phyloP scores from a whole-genome alignment of 208 protist species.

The Acanthamoeba quina region DNA sequence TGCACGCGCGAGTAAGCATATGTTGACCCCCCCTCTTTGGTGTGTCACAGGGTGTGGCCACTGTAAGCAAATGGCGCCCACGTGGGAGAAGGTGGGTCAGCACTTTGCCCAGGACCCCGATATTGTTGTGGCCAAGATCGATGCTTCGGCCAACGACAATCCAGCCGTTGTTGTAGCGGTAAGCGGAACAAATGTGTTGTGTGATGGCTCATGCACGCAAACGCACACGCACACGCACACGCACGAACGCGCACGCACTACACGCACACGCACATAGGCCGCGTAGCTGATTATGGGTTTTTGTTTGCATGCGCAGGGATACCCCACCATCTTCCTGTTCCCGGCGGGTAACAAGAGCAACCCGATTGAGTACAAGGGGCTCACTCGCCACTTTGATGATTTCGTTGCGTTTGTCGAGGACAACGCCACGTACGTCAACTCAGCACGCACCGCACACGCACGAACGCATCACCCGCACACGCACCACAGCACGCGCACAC shows the following conservation, averaged over 20 bases:
- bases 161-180: constrained; percentile 63
- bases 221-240: no score
- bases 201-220: no score
- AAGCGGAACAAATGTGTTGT: no score
- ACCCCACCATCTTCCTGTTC: constrained; percentile 87
- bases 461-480: background rate
- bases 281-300: no score
- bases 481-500: no score
- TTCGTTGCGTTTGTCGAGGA: background rate
- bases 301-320: constrained; percentile 34
- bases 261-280: background rate
- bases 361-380: constrained; percentile 77
- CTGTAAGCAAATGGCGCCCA: constrained; percentile 88
- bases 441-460: background rate
- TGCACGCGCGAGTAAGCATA: no score
- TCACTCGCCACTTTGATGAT: background rate
- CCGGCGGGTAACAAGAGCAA: constrained; percentile 46
- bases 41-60: constrained; percentile 98
- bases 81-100: constrained; percentile 85
- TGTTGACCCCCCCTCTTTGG: no score
- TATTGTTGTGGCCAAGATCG: constrained; percentile 87
- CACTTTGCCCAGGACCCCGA: constrained; percentile 76
- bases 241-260: no score
- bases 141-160: constrained; percentile 85
- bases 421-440: background rate